These are phyloP conservation scores for Vanilla planifolia DNA, from an alignment of 106 monocot species.

Conservation along the genomic window DNA sequence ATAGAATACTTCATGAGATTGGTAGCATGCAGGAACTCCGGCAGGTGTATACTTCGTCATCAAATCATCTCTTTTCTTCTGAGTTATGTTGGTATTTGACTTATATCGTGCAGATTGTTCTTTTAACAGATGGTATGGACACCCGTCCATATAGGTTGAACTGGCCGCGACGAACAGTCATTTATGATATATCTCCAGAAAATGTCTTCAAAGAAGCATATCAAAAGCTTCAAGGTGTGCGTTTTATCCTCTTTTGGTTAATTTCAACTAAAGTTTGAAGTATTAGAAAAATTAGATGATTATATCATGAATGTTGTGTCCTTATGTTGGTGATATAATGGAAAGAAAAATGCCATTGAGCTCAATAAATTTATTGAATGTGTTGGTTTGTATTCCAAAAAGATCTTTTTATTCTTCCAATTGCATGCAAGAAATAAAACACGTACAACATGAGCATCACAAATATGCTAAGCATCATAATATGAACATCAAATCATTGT, in stretches of 20 bases:
- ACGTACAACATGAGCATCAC: too few species aligned
- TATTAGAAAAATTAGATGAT: neutral
- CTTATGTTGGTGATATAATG: too few species aligned
- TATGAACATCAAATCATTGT: too few species aligned
- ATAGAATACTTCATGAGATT: conserved; percentile 39
- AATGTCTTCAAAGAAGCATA: conserved; percentile 39
- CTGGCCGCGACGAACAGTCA: conserved; percentile 64
- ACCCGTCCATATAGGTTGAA: conserved; percentile 84
- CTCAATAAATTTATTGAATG: too few species aligned
- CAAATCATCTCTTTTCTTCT: neutral
- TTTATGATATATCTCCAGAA: conserved; percentile 68
- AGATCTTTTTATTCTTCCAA: too few species aligned
- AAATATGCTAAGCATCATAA: too few species aligned
- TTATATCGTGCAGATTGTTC: conserved; percentile 80
- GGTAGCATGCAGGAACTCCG: conserved; percentile 47
- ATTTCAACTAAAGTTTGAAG: neutral
- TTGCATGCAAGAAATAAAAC: too few species aligned
- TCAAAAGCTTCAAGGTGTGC: conserved; percentile 57
- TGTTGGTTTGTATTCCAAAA: too few species aligned
- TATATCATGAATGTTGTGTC: neutral
- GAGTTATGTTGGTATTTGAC: conserved; percentile 1
- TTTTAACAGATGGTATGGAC: conserved; percentile 97
- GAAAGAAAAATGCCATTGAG: too few species aligned
- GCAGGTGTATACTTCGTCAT: conserved; percentile 51
- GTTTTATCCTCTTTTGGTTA: neutral